phyloP scores from a whole-genome alignment of 2,329 filamentous ascomycete species.

The Salinomyces thailandicus region DNA sequence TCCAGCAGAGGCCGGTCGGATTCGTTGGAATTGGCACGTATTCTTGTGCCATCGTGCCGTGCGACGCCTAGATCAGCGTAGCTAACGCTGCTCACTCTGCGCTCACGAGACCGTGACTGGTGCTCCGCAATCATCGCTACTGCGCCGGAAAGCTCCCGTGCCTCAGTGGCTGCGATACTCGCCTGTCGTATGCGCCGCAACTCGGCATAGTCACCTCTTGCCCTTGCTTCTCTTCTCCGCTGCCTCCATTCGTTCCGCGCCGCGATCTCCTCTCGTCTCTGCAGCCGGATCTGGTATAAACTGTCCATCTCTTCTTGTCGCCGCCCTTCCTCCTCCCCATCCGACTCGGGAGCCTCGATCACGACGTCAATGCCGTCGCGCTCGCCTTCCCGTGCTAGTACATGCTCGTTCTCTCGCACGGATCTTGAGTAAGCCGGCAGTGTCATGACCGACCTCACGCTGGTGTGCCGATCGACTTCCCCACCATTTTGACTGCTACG shows the following conservation, averaged over 20 bases:
- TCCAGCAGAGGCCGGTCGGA: slow-evolving; percentile 64
- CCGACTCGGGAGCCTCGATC: slow-evolving; percentile 70
- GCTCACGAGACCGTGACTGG: slow-evolving; percentile 50
- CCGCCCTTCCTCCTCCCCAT: slow-evolving; percentile 65
- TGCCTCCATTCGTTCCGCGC: slow-evolving; percentile 69
- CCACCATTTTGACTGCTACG: slow-evolving; percentile 20
- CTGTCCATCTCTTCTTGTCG: slow-evolving; percentile 88
- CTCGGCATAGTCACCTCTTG: slow-evolving; percentile 56
- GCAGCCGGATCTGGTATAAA: slow-evolving; percentile 76
- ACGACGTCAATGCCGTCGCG: slow-evolving; percentile 85
- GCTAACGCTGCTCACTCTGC: slow-evolving; percentile 62
- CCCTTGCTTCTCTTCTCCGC: slow-evolving; percentile 60
- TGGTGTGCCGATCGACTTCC: slow-evolving; percentile 66
- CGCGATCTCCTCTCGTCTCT: slow-evolving; percentile 61
- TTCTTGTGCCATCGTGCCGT: slow-evolving; percentile 63
- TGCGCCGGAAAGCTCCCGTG: slow-evolving; percentile 27
- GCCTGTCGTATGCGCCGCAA: slow-evolving; percentile 53
- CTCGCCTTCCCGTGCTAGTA: slow-evolving; percentile 82
- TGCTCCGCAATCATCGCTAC: slow-evolving; percentile 47
- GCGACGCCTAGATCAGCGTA: slow-evolving; percentile 69
- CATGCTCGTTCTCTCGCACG: slow-evolving; percentile 64
- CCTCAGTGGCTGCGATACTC: slow-evolving; percentile 42
- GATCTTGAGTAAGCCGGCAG: slow-evolving; percentile 72
- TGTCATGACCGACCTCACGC: slow-evolving; percentile 87
- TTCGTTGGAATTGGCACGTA: slow-evolving; percentile 63